phyloP scores from a whole-genome alignment of 176 grass and related monocot species.

The Zea mays region Zm-B73-REFERENCE-NAM-5.0 NC_050097.1:164606501-164607000 shows the following conservation, averaged over 20 bases:
- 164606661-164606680: background rate
- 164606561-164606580: background rate
- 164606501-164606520: background rate
- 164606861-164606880: constrained; percentile 25
- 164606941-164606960: too few species aligned
- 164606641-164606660: background rate
- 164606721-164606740: background rate
- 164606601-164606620: background rate
- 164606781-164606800: constrained; percentile 25
- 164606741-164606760: background rate
- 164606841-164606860: constrained; percentile 30
- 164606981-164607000: too few species aligned
- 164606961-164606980: too few species aligned
- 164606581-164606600: background rate
- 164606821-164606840: background rate
- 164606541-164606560: background rate
- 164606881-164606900: background rate
- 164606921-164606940: background rate
- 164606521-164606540: background rate
- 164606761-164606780: background rate
- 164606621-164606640: background rate
- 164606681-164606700: background rate
- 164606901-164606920: too few species aligned
- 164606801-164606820: background rate
- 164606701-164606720: background rate